Evolutionary conservation across 2,329 filamentous ascomycete genomes (phyloP), one percentile per base, ranked within the genome.

Genomic region (Colletotrichum sp.): DNA sequence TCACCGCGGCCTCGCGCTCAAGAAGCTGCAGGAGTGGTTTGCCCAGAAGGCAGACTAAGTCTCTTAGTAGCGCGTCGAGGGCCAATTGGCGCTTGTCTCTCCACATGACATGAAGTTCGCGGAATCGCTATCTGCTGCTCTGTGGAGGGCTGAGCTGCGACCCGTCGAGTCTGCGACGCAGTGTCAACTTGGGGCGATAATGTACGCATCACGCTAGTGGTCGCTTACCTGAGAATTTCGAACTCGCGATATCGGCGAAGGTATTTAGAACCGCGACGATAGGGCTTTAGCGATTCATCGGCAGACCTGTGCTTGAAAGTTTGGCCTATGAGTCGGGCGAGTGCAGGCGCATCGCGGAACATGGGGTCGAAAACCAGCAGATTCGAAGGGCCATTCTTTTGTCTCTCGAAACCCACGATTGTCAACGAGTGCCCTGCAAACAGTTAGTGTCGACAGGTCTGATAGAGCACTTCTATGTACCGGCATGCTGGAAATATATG

Each of bases 281-380:
- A 98, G 5, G 92, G 89, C 81, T 93, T 93, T 16, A 98, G 85
- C 18, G 94, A 84, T 34, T 88, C 84, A 52, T 88, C 87, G 0
- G 91, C 89, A 34, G 87, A 83, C 15, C 86, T 85, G 60, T 86
- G 83, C 66, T 84, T 81, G 81, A 91, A 84, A 16, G 83, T 85
- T 5, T 82, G 87, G 32, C 87, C 91, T 60, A 90, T 87, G 32
- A 95, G 84, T 69, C 90, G 90, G 77, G 87, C 89, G 80, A 98
- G 90, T 22, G 88, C 89, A 4, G 88, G 87, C 1, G 93, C 91
- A 62, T 96, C 94, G 71, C 90, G 92, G 83, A 95, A 95, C 86
- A 94, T 94, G 2, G 96, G 96, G 82, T 99, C 96, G 82, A 98
- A 98, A 15, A 98, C 94, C 1, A 99, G 87, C 22, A 99, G 86